Base-by-base conservation (phyloP, 305 asterid species). In the Fraxinus paxiana region DNA sequence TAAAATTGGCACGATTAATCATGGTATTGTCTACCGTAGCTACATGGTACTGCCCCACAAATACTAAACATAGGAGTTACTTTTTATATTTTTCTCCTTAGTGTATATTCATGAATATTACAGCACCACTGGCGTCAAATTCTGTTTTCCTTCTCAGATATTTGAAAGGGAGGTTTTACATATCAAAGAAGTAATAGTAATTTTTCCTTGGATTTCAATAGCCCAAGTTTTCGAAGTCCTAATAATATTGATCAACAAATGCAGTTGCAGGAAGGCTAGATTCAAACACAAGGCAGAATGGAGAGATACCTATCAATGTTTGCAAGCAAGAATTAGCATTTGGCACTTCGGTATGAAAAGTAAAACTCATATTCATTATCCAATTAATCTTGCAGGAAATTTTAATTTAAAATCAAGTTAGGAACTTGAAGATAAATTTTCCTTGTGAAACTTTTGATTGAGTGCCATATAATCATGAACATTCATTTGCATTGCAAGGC, bases 261-360 rank as follows among this genome's bases (percentile, higher is more conserved):
- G 31, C 48, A 48, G 63, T 73, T 77, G 10, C 84, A 88, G 92
- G 94, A 51, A 88, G 91, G 65, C 71, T 91, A 17, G 90, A 87
- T 56, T 87, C 93, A 5, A 83, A 65, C 75, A 85, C 91, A 18
- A 85, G 88, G 77, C 92, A 84, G 65, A 84, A 74, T 0, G 97
- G 94, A 75, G 89, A 86, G 17, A 89, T 92, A 17, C 91, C 89
- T 6, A 83, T 92, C 86, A 90, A 92, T 80, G 97, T 94, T 79
- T 85, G 86, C 28, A 86, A 86, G 59, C 90, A 92, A 84, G 63
- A 84, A 15, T 84, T 92, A 33, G 88, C 97, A 0, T 92, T 83
- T 81, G 94, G 97, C 76, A 89, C 91, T 82, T 90, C 94, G 5
- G 97, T 92, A 88, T 84, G 86, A n/a, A 63, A 5, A 73, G 0